Base-by-base conservation (phyloP, 768 basidiomycete genomes). In the Tylopilus vinaceipallidus region DNA sequence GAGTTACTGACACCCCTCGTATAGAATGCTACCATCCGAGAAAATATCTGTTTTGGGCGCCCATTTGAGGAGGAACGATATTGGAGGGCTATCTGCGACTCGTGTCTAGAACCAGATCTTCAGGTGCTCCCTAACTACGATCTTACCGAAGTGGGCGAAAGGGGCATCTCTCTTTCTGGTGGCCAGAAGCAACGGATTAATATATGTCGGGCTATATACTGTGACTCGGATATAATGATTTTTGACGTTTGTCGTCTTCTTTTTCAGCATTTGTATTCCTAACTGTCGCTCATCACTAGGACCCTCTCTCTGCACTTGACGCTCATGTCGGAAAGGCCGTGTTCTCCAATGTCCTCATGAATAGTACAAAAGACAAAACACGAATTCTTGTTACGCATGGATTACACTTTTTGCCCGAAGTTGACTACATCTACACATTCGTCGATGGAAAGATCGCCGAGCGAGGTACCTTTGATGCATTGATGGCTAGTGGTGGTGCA, bases 361-460 rank as follows among this genome's bases (percentile, higher is more conserved):
- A 81, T 47, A 78, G 75, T 14, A 71, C 81, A 13, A 62, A 72
- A 5, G 79, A 76, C 37, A 91, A 91, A 65, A 95, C 94, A 8
- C 80, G 91, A 24, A 75, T 98, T 39, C 81, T 98, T 44, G 92
- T 95, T 39, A 98, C 94, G 0, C 92, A 95, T 61, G 91, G 90
- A 1, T 75, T 95, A 9, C 92, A 95, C 68, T 89, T 95, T 73
- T 78, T 98, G 22, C 87, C 89, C 1, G 75, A 87, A 49, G 89
- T 91, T 23, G 92, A 95, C 66, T 88, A 90, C 62, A 86, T 98
- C 62, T 84, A 84, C 61, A 83, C 84, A 29, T 71, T 98, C 43
- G 76, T 78, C 11, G 83, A 92, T 34, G 93, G 94, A 6, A 75
- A 73, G 30, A 82, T 98, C 50, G 80, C 79, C 19, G 93, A 95